These are phyloP conservation scores for Eremothecium gossypii DNA, from an alignment of 1,139 yeast species.

Conservation along the genomic window DNA sequence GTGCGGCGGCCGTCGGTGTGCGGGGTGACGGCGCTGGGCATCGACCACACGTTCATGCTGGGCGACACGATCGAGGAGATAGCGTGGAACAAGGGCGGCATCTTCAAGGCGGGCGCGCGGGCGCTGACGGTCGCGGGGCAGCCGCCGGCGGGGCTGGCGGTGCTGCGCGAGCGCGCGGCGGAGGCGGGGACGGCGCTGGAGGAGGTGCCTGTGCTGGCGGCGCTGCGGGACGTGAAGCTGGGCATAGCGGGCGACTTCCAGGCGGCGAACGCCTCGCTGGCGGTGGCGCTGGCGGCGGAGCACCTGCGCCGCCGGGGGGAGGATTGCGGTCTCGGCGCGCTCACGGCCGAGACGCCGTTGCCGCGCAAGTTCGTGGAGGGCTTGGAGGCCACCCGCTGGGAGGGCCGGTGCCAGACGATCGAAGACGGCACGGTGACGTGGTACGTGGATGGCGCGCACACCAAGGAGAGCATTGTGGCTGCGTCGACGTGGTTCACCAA, in stretches of 20 bases:
- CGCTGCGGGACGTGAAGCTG: conserved; percentile 38
- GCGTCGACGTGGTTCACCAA: conserved; percentile 71
- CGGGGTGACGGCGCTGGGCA: conserved; percentile 80
- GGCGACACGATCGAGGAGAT: conserved; percentile 85
- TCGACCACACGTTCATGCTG: conserved; percentile 84
- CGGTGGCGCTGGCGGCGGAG: conserved; percentile 60
- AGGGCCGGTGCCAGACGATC: conserved; percentile 85
- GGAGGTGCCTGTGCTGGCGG: conserved; percentile 41
- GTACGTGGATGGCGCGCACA: conserved; percentile 95
- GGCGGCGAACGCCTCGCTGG: conserved; percentile 75
- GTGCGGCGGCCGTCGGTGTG: conserved; percentile 73
- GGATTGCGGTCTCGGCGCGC: conserved; percentile 21
- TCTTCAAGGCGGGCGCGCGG: conserved; percentile 58
- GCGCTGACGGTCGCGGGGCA: conserved; percentile 61
- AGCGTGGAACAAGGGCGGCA: conserved; percentile 96
- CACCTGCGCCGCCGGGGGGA: conserved; percentile 47
- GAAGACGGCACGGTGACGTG: conserved; percentile 47
- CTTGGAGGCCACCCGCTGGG: conserved; percentile 68
- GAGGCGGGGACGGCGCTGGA: conserved; percentile 50
- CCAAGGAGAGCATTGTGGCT: conserved; percentile 72
- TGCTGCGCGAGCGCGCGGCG: conserved; percentile 51
- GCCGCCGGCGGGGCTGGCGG: conserved; percentile 43
- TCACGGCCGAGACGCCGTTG: conserved; percentile 10
- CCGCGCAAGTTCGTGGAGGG: conserved; percentile 48
- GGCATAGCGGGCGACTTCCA: conserved; percentile 91